A percentile compares a stretch with the other conserved stretches of the same genome.
Conservation (phyloP, 2,329 filamentous ascomycete genomes). For the Paecilomyces formosus region DNA sequence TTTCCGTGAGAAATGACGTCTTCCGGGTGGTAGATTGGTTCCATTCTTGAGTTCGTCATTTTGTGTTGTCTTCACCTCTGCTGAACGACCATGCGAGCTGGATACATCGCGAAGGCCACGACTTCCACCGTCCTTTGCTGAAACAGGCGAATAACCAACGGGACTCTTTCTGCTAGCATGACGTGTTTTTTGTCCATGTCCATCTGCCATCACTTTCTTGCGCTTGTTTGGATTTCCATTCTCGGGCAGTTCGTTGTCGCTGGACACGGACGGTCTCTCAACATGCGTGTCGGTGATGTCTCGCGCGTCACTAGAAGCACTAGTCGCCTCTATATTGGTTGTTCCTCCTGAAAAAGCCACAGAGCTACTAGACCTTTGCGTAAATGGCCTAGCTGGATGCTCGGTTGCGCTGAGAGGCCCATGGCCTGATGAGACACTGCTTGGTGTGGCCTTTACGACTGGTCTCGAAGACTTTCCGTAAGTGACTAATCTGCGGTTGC, state of each 20-base stretch:
- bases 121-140: background rate
- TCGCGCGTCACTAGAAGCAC: background rate
- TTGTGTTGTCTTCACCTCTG: background rate
- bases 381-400: background rate
- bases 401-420: background rate
- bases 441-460: background rate
- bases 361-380: background rate
- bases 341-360: too few relatives aligned
- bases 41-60: background rate
- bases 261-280: background rate
- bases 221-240: background rate
- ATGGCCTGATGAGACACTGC: background rate
- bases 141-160: background rate
- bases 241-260: background rate
- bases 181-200: background rate
- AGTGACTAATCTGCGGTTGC: slow-evolving; percentile 26
- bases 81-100: background rate
- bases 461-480: slow-evolving; percentile 26
- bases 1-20: background rate
- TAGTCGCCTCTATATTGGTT: too few relatives aligned
- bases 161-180: background rate
- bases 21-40: background rate
- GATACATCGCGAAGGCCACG: background rate
- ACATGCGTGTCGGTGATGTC: background rate
- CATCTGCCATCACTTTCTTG: background rate